Evolutionary conservation across 768 basidiomycete species (phyloP), one percentile per base, ranked within the genome.

Genomic region (Dentipellis fragilis): DNA sequence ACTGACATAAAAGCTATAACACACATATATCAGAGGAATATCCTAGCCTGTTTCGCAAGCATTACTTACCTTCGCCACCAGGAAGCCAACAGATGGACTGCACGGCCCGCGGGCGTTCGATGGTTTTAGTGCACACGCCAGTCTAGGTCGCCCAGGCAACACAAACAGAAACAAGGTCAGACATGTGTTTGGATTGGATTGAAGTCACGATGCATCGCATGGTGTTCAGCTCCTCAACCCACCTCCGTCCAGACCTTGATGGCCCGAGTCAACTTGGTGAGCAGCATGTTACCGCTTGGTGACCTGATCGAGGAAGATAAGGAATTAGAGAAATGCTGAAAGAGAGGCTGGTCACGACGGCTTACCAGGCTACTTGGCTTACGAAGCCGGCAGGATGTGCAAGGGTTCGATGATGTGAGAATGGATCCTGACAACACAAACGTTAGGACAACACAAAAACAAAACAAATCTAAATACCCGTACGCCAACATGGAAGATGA

Each of bases 211-310:
- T 37, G 50, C 36, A 49, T 21, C 19, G 42, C 42, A 45, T 45
- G 42, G 42, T 19, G 42, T 45, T n/a, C n/a, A 19, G 29, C 22
- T 54, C 12, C 11, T 46, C 46, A 47, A 68, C 74, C 46, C 54
- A 84, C 86, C 72, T 83, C 78, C 10, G 77, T 82, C 87, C 87
- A 89, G 37, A 88, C 72, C 68, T 87, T 87, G 58, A 88, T 74
- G 10, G 79, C 81, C 54, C 80, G 75, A 42, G 70, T 72, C 49
- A 85, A 73, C 68, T 85, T 87, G 2, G 85, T 87, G 10, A 89
- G 67, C 7, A 89, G 71, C 49, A 74, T 66, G 51, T 75, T 74
- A 14, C 87, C 85, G 36, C 73, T 76, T 0, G 85, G 85, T 14
- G 85, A 85, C 84, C 82, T 83, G 55, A 35, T n/a, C 34, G 21